Conservation (phyloP, 2,329 filamentous ascomycete species). For the Helicocarpus griseus region DNA sequence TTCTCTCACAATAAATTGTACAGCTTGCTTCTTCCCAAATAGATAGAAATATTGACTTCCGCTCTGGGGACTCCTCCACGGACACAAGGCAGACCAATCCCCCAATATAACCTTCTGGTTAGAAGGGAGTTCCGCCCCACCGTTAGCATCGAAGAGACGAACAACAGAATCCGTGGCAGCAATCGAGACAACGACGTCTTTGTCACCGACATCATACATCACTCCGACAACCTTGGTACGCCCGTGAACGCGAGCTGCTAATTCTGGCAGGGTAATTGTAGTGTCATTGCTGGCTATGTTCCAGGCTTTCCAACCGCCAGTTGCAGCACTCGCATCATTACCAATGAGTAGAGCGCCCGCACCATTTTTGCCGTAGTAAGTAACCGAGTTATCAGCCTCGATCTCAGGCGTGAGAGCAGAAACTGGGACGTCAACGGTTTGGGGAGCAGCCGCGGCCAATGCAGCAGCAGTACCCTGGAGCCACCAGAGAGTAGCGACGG, state of each 20-base stretch:
- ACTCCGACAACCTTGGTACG: constrained; percentile 39
- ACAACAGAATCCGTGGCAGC: constrained; percentile 36
- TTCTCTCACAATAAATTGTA: constrained; percentile 31
- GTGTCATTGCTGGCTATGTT: constrained; percentile 16
- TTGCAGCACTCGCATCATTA: constrained; percentile 37
- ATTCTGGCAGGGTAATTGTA: constrained; percentile 22
- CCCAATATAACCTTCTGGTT: constrained; percentile 30
- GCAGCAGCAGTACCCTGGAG: not conserved
- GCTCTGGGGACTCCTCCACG: constrained; percentile 32
- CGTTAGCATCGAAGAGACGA: constrained; percentile 29
- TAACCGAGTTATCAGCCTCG: constrained; percentile 34
- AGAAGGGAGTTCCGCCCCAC: constrained; percentile 22
- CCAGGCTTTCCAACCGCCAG: constrained; percentile 36
- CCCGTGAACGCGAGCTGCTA: constrained; percentile 27
- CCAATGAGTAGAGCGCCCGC: constrained; percentile 32
- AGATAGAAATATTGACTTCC: constrained; percentile 38
- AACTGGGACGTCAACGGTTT: constrained; percentile 18
- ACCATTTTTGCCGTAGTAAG: constrained; percentile 26
- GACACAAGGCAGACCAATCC: constrained; percentile 41
- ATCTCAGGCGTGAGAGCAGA: constrained; percentile 27
- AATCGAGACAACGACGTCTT: constrained; percentile 34
- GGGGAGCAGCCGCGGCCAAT: not conserved
- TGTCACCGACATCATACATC: constrained; percentile 27
- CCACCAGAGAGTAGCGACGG: not conserved
- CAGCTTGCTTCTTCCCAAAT: constrained; percentile 35